phyloP scores from a whole-genome alignment of 208 protist species.

The Angomonas deanei region DNA sequence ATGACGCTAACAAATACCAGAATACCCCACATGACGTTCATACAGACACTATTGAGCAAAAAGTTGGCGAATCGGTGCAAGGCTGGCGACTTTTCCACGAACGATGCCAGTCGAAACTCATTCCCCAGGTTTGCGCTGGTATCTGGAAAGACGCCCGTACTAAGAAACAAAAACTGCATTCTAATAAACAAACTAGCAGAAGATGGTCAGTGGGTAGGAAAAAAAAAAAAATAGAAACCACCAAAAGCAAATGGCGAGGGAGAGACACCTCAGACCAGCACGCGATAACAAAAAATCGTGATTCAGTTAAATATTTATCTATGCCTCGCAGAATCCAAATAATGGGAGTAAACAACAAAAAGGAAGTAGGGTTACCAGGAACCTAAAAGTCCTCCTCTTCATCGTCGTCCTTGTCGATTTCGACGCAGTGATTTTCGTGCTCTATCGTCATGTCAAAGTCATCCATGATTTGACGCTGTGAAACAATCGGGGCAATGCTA shows the following conservation, averaged over 20 bases:
- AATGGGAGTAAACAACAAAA: background rate
- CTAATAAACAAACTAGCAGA: background rate
- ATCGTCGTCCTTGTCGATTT: conserved; percentile 69
- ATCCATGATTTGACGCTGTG: conserved; percentile 81
- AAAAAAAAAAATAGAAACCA: conserved; percentile 9
- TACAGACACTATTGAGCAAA: no score
- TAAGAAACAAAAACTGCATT: conserved; percentile 1
- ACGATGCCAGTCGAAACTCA: conserved; percentile 6
- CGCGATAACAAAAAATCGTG: no score
- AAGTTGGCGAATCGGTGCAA: no score
- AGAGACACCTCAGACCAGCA: no score
- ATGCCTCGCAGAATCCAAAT: background rate
- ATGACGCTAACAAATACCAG: conserved; percentile 26
- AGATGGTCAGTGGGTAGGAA: background rate
- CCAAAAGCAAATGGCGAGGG: background rate
- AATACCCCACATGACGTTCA: conserved; percentile 17
- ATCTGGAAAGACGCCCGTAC: background rate
- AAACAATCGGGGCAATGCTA: conserved; percentile 44
- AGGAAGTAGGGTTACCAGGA: background rate
- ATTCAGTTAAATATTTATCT: background rate
- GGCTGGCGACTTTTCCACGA: no score
- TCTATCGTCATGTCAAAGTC: conserved; percentile 87
- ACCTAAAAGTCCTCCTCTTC: conserved; percentile 38
- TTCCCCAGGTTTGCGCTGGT: background rate
- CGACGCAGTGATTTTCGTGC: conserved; percentile 68